phyloP scores from a whole-genome alignment of 2,329 filamentous ascomycete genomes.

The Shiraia sp. region DNA sequence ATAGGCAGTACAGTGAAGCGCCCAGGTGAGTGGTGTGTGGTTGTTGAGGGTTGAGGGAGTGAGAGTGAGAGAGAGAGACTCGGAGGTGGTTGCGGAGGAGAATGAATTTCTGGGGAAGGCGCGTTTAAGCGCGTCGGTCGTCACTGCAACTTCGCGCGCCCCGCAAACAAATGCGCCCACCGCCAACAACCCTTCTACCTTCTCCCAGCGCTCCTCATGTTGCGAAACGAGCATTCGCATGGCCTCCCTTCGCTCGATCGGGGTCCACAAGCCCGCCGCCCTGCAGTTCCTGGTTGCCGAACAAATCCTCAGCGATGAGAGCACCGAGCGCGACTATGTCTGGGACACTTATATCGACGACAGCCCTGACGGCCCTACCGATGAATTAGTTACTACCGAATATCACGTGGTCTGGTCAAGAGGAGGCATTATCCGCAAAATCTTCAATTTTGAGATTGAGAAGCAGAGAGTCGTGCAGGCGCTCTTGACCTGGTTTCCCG shows the following conservation, averaged over 20 bases:
- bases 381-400: constrained; percentile 78
- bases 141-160: constrained; percentile 22
- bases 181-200: constrained; percentile 8
- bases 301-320: constrained; percentile 70
- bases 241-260: constrained; percentile 89
- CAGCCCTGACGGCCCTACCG: constrained; percentile 58
- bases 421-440: constrained; percentile 80
- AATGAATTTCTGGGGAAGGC: constrained; percentile 18
- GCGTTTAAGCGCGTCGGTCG: constrained; percentile 28
- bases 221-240: constrained; percentile 55
- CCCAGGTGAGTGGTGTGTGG: not conserved
- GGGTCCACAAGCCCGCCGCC: constrained; percentile 84
- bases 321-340: constrained; percentile 67
- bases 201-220: constrained; percentile 33
- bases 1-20: no score
- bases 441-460: constrained; percentile 84
- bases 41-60: not conserved
- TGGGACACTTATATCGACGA: constrained; percentile 70
- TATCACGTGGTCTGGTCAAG: constrained; percentile 86
- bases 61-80: constrained; percentile 10
- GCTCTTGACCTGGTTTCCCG: constrained; percentile 79
- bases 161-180: constrained; percentile 18
- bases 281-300: constrained; percentile 83
- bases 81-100: constrained; percentile 15
- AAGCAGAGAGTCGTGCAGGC: constrained; percentile 86